Evolutionary conservation across 1,284 basidiomycete genomes (phyloP).

Genomic region (Trichosporon inkin): DNA sequence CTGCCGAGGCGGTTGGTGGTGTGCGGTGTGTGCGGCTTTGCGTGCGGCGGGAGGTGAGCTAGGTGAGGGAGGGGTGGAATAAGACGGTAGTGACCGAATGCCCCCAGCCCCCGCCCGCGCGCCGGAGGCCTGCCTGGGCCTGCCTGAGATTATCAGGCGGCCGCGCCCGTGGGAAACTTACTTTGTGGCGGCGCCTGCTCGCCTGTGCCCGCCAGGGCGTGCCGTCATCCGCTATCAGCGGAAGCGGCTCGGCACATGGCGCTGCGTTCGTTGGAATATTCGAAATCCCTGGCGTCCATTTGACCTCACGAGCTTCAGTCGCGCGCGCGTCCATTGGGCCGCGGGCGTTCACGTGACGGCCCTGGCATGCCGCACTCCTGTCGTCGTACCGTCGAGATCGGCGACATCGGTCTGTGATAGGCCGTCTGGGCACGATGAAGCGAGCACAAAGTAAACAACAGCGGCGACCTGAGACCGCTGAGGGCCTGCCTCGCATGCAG

Average conservation of each 20-base stretch:
- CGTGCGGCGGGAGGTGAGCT: not conserved
- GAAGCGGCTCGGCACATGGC: not conserved
- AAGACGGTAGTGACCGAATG: not conserved
- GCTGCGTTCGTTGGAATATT: not conserved
- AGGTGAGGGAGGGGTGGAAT: conserved; percentile 6
- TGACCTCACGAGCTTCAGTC: not conserved
- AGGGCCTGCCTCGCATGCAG: too few relatives aligned
- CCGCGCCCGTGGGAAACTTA: too few relatives aligned
- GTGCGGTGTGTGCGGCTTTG: not conserved
- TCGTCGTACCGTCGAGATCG: too few relatives aligned
- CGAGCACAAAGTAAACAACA: too few relatives aligned
- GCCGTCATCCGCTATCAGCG: not conserved
- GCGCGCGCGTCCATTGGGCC: not conserved
- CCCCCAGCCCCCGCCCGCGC: too few relatives aligned
- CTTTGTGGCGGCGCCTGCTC: not conserved
- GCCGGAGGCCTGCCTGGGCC: too few relatives aligned
- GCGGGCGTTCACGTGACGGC: not conserved
- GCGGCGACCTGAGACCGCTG: too few relatives aligned
- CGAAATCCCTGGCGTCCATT: conserved; percentile 3
- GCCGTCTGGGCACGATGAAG: too few relatives aligned
- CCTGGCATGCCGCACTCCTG: not conserved
- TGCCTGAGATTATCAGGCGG: too few relatives aligned
- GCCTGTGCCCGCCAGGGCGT: not conserved
- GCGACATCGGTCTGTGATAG: too few relatives aligned
- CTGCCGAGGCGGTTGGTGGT: not conserved